A percentile compares a stretch with the other conserved stretches of the same genome.
Conservation (phyloP, 228 moss, liverwort and hornwort species). For the Sphagnum fallax region DNA sequence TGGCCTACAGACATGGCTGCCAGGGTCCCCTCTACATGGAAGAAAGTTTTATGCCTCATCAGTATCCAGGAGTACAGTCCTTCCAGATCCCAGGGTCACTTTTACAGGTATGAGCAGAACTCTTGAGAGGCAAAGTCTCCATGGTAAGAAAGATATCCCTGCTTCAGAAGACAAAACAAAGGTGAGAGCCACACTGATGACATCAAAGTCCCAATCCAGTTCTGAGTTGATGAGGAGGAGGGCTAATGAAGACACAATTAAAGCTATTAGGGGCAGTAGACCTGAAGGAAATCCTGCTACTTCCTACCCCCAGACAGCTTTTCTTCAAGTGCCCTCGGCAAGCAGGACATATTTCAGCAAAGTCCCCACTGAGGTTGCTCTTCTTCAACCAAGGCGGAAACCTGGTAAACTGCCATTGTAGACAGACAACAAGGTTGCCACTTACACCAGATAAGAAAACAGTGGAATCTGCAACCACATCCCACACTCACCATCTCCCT, state of each 20-base stretch:
- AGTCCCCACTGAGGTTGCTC: constrained; percentile 46
- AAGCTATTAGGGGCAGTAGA: constrained; percentile 24
- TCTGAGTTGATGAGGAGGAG: constrained; percentile 12
- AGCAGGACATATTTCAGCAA: constrained; percentile 14
- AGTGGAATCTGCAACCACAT: background rate
- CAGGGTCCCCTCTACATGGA: too few species aligned
- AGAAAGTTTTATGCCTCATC: constrained; percentile 1
- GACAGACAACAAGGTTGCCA: constrained; percentile 12
- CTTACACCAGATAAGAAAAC: constrained; percentile 8
- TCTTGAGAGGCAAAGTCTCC: constrained; percentile 8
- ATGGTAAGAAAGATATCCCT: background rate
- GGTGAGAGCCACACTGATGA: background rate
- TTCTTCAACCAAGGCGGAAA: constrained; percentile 14
- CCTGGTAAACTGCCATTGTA: constrained; percentile 1
- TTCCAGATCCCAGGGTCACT: constrained; percentile 4
- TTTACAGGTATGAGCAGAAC: constrained; percentile 13
- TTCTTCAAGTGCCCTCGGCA: constrained; percentile 11
- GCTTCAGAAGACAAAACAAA: too few species aligned
- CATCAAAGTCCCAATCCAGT: constrained; percentile 12
- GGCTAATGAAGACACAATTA: constrained; percentile 12
- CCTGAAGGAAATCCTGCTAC: constrained; percentile 32
- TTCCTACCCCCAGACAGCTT: constrained; percentile 20
- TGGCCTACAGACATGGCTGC: background rate
- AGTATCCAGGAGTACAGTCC: background rate
- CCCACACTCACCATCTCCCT: constrained; percentile 44